Conservation (phyloP, 2,329 filamentous ascomycete genomes). For the Colletotrichum spinosum region DNA sequence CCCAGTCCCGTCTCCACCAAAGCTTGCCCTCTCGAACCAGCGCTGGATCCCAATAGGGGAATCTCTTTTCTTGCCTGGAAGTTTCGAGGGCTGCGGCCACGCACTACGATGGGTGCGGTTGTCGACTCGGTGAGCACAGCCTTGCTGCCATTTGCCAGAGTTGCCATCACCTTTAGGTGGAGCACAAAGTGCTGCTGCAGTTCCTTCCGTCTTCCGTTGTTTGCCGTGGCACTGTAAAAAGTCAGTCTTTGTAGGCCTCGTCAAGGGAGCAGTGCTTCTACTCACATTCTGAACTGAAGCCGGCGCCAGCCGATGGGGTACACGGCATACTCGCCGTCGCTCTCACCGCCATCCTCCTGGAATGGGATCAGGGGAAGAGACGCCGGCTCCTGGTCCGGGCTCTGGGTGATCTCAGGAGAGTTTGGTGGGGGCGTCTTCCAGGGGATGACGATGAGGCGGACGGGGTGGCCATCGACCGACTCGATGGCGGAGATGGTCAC, state of each 20-base stretch:
- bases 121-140: slow-evolving; percentile 84
- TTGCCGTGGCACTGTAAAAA: slow-evolving; percentile 81
- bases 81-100: slow-evolving; percentile 91
- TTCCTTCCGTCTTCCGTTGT: slow-evolving; percentile 94
- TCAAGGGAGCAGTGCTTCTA: slow-evolving; percentile 32
- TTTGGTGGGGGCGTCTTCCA: slow-evolving; percentile 96
- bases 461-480: slow-evolving; percentile 90
- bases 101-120: slow-evolving; percentile 92
- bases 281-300: slow-evolving; percentile 86
- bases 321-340: slow-evolving; percentile 84
- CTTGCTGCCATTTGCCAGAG: slow-evolving; percentile 85
- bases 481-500: slow-evolving; percentile 92
- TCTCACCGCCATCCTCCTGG: slow-evolving; percentile 68
- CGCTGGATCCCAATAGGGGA: slow-evolving; percentile 82
- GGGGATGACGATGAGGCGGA: slow-evolving; percentile 95
- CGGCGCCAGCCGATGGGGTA: slow-evolving; percentile 96
- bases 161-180: slow-evolving; percentile 86
- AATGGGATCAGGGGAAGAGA: slow-evolving; percentile 80
- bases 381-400: slow-evolving; percentile 85
- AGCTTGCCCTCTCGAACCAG: slow-evolving; percentile 81
- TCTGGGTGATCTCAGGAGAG: slow-evolving; percentile 73
- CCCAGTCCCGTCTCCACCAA: slow-evolving; percentile 72
- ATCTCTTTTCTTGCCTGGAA: slow-evolving; percentile 96
- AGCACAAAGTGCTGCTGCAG: slow-evolving; percentile 96
- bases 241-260: slow-evolving; percentile 18